Base-by-base conservation (phyloP, 176 grass and related monocot genomes). In the Dactylis glomerata region DNA sequence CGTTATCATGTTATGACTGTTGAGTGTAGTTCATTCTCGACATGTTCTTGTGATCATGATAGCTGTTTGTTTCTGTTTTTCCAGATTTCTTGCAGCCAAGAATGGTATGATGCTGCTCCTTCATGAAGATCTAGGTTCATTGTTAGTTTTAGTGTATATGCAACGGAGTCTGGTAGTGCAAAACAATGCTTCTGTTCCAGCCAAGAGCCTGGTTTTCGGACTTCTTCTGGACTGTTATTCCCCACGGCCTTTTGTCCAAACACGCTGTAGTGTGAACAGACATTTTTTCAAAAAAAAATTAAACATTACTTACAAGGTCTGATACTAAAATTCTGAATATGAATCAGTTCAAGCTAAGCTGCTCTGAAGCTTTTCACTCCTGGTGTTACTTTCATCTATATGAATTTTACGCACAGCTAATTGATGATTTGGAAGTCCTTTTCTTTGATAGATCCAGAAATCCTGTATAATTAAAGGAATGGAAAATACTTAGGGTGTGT, bases 61-160 rank as follows among this genome's bases (percentile, higher is more conserved):
- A 54, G 26, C 50, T 86, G 7, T 82, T 64, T 19, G 41, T 79
- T 82, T 78, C 27, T 72, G 8, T 52, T 76, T 22, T 82, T 76
- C 24, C 84, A 83, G 66, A 55, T 79, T 74, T 26, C 50, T 86
- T 64, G 57, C 20, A 78, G 54, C 42, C 73, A 81, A 75, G 34
- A 36, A 56, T 59, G 45, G 16, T 64, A 32, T 65, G 73, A 24
- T 86, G 51, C 47, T 55, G 34, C 44, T 70, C 54, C 46, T 62
- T 64, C 22, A 47, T 73, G 83, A 62, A 77, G 72, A 56, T 66
- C 54, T 85, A 76, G 49, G 82, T 78, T 78, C 74, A 62, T 71
- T 41, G 51, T 32, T 83, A 86, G 52, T 49, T 88, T 36, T 16
- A 58, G 45, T 81, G 74, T 47, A 81, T 68, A 80, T 46, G 14